Conservation (phyloP, 495 filamentous ascomycete species). For the Aspergillus steynii region DNA sequence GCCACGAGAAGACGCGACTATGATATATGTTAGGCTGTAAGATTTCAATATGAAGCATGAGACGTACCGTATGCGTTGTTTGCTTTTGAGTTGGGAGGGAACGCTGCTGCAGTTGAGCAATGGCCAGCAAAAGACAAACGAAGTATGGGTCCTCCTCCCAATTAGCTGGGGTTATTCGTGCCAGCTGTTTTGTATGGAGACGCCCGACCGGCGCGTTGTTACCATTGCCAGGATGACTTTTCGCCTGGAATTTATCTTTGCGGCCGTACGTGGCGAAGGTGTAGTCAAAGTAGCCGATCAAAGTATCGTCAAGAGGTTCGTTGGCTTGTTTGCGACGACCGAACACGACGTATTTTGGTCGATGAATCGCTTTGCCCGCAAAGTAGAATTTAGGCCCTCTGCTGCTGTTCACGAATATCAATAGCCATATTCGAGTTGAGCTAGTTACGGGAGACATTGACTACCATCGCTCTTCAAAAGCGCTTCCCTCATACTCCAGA, state of each 20-base stretch:
- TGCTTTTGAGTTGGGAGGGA: neutral
- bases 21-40: neutral
- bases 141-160: slow-evolving; percentile 28
- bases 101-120: slow-evolving; percentile 24
- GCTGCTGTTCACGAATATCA: slow-evolving; percentile 6
- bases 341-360: slow-evolving; percentile 18
- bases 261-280: slow-evolving; percentile 4
- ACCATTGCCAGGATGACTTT: neutral
- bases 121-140: slow-evolving; percentile 22
- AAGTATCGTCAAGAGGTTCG: neutral
- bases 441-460: too few relatives aligned
- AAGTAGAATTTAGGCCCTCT: slow-evolving; percentile 21
- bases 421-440: neutral
- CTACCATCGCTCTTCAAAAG: slow-evolving; percentile 9
- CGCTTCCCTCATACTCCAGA: neutral
- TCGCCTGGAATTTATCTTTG: neutral
- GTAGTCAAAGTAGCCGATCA: slow-evolving; percentile 21
- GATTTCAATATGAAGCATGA: too few relatives aligned
- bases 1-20: slow-evolving; percentile 28
- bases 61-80: slow-evolving; percentile 18
- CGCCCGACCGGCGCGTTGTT: neutral
- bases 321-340: slow-evolving; percentile 5
- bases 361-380: slow-evolving; percentile 15
- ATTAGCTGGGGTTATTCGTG: slow-evolving; percentile 16
- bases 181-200: slow-evolving; percentile 8